Evolutionary conservation across 768 basidiomycete genomes (phyloP), one percentile per base, ranked within the genome.

Genomic region (Rubroboletus pulcherrimus): DNA sequence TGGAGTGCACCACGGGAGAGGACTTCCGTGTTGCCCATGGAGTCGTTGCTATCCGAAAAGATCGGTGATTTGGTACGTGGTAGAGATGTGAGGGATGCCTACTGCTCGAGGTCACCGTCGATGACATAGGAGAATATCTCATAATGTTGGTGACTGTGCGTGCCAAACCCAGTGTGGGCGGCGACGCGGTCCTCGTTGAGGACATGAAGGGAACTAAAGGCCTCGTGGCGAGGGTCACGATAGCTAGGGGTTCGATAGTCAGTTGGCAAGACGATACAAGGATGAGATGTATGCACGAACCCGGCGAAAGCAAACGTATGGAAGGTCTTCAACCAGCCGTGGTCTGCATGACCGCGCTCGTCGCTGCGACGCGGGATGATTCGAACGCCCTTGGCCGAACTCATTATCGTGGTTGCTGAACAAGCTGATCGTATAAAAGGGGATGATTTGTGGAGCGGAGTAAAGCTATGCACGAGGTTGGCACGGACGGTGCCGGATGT

Each of bases 61-160:
- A 7, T 53, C 15, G 45, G 35, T 6, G 26, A 30, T 34, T 0
- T 21, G 35, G 5, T 5, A 26, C 30, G 40, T 4, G 24, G 37
- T 4, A 35, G 14, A 26, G 5, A 30, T 11, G 31, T 0, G 11
- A 47, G 15, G 21, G 15, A 48, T 19, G 73, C 85, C 62, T 66
- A 91, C 91, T 94, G 92, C 67, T 92, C 87, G 33, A 93, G 78
- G 63, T 86, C 79, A 5, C 92, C 93, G 19, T 74, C 70, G 38
- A 96, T 83, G 53, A 95, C 76, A 67, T 97, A 96, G 1, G 86
- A 87, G 74, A 94, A 97, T 58, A 97, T 98, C 65, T 97, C 93
- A 61, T 91, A 91, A 68, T 91, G 87, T 33, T 83, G 78, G 65
- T 95, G 93, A 7, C 80, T 78, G 71, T 94, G 91, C 0, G 85